Conservation (phyloP, 2,329 filamentous ascomycete species). For the Lecanicillium sp. region DNA sequence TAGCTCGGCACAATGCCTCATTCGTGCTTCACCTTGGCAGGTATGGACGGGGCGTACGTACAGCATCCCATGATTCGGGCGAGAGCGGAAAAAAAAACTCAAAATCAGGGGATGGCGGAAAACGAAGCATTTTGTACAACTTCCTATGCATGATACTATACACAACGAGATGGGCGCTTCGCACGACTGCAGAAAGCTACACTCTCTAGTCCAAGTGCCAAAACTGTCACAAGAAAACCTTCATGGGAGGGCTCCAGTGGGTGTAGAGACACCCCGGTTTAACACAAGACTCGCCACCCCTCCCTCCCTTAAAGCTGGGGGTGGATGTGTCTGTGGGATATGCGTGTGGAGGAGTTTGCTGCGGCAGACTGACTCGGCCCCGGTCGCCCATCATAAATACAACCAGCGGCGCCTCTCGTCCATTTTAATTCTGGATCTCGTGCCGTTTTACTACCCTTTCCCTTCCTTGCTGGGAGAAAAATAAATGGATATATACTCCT, state of each 20-base stretch:
- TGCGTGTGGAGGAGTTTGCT: conserved; percentile 7
- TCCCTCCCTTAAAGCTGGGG: conserved; percentile 3
- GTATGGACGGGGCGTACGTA: too few species aligned
- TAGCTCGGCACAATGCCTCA: too few species aligned
- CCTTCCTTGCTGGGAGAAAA: background rate
- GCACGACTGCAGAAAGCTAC: too few species aligned
- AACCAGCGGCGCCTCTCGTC: background rate
- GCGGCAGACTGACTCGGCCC: conserved; percentile 1
- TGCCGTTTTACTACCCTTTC: background rate
- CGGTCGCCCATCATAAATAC: background rate
- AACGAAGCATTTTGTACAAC: too few species aligned
- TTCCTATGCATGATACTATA: too few species aligned
- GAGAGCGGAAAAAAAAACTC: background rate
- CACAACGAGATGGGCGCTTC: too few species aligned
- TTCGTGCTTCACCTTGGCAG: too few species aligned
- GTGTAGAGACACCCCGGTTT: background rate
- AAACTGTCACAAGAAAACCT: too few species aligned
- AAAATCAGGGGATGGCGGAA: too few species aligned
- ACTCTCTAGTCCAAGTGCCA: too few species aligned
- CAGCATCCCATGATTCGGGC: too few species aligned
- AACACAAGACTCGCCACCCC: too few species aligned
- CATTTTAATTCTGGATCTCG: background rate
- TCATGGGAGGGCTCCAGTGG: background rate
- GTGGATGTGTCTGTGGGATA: conserved; percentile 3
- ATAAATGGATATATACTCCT: background rate